phyloP scores from a whole-genome alignment of 768 basidiomycete species.

The Pleurotus citrinopileatus region DNA sequence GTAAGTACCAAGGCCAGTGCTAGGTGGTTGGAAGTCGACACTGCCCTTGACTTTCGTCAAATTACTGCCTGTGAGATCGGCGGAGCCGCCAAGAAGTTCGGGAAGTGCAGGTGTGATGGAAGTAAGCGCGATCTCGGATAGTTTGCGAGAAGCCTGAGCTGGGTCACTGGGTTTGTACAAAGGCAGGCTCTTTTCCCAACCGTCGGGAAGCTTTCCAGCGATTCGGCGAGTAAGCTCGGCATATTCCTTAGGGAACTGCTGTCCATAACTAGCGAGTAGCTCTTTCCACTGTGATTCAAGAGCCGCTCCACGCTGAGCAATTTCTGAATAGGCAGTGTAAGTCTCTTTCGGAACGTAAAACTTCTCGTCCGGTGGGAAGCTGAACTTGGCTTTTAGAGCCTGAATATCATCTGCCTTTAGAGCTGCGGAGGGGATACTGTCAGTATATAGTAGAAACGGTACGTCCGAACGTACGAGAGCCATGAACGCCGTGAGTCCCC shows the following conservation, averaged over 20 bases:
- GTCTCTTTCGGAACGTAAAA: conserved; percentile 79
- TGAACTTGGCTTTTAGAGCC: conserved; percentile 79
- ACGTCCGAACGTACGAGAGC: conserved; percentile 71
- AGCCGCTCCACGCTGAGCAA: conserved; percentile 70
- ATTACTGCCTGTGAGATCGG: conserved; percentile 91
- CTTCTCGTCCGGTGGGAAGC: conserved; percentile 72
- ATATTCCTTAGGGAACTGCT: conserved; percentile 82
- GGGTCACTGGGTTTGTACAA: conserved; percentile 81
- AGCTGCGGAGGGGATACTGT: conserved; percentile 39
- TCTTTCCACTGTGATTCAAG: conserved; percentile 74
- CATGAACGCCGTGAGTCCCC: conserved; percentile 94
- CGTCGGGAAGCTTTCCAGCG: conserved; percentile 74
- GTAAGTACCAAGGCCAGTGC: conserved; percentile 80
- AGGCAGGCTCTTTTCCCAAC: conserved; percentile 85
- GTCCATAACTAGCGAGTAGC: conserved; percentile 62
- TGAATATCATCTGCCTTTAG: conserved; percentile 91
- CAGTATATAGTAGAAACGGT: background rate
- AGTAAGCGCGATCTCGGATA: conserved; percentile 86
- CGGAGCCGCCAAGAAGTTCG: conserved; percentile 86
- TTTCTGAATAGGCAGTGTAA: conserved; percentile 62
- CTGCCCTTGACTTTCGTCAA: conserved; percentile 82
- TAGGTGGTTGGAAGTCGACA: conserved; percentile 91
- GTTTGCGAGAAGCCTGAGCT: conserved; percentile 89
- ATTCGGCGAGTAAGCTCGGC: conserved; percentile 86
- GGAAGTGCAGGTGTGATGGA: conserved; percentile 73